phyloP scores from a whole-genome alignment of 78 protist genomes.

The Chrysochromulina tobinii region DNA sequence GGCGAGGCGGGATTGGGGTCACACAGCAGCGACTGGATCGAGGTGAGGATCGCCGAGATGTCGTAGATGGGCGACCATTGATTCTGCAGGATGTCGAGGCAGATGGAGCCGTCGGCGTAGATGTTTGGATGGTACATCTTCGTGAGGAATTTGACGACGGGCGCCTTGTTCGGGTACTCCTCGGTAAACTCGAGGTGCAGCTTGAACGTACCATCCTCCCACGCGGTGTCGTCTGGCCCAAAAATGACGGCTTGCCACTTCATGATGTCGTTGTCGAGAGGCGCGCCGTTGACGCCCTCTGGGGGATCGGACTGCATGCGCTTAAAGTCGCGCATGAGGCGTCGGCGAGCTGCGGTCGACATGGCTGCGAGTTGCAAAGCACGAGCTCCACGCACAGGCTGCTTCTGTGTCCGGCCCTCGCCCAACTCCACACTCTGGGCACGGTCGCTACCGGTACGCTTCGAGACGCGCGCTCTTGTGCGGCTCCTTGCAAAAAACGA shows the following conservation, averaged over 20 bases:
- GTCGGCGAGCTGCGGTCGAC: slow-evolving; percentile 82
- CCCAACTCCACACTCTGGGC: too few species aligned
- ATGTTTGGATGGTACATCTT: slow-evolving; percentile 98
- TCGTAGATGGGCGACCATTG: slow-evolving; percentile 99
- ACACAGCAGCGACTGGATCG: slow-evolving; percentile 96
- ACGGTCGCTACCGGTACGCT: too few species aligned
- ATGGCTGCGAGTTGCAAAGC: not conserved
- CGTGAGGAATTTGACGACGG: slow-evolving; percentile 93
- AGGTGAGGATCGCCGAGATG: slow-evolving; percentile 97
- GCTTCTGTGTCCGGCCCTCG: too few species aligned
- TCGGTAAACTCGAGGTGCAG: slow-evolving; percentile 93
- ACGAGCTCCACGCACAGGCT: too few species aligned
- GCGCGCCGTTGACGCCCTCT: slow-evolving; percentile 60
- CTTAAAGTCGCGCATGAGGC: slow-evolving; percentile 94
- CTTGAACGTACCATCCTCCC: slow-evolving; percentile 99
- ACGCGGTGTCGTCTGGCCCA: slow-evolving; percentile 98
- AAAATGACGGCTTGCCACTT: slow-evolving; percentile 98
- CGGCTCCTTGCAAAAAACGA: too few species aligned
- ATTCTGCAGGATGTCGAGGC: slow-evolving; percentile 98
- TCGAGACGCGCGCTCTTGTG: too few species aligned
- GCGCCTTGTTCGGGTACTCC: slow-evolving; percentile 99
- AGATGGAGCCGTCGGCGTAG: slow-evolving; percentile 98
- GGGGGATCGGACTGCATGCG: slow-evolving; percentile 90
- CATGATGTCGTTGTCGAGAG: slow-evolving; percentile 90
- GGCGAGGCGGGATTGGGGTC: slow-evolving; percentile 99